Evolutionary conservation across 2,329 filamentous ascomycete genomes (phyloP).

Genomic region (Blastomyces parvus): DNA sequence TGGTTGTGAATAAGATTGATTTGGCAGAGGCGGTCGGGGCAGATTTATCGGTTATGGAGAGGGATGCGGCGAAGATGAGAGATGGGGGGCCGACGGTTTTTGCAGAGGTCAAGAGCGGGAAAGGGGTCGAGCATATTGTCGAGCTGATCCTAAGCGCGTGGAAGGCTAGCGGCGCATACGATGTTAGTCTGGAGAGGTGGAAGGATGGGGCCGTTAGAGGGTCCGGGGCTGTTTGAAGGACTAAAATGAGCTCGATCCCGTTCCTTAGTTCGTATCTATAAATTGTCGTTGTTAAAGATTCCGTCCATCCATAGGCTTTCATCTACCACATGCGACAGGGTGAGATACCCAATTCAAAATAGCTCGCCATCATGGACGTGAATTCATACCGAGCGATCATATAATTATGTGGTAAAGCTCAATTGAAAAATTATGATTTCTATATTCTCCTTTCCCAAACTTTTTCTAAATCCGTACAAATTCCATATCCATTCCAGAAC

Average conservation of each 20-base stretch:
- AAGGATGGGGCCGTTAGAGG: slow-evolving; percentile 31
- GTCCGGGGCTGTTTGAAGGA: slow-evolving; percentile 25
- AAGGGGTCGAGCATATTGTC: slow-evolving; percentile 77
- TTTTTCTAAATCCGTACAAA: slow-evolving; percentile 2
- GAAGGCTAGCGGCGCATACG: slow-evolving; percentile 72
- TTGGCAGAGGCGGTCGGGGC: slow-evolving; percentile 83
- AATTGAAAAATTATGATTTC: background rate
- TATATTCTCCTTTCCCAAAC: background rate
- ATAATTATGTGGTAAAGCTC: background rate
- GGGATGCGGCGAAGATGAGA: slow-evolving; percentile 86
- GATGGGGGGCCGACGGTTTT: slow-evolving; percentile 94
- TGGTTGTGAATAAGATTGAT: slow-evolving; percentile 97
- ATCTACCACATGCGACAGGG: background rate
- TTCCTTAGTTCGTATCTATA: background rate
- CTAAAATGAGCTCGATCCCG: background rate
- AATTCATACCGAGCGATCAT: too few relatives aligned
- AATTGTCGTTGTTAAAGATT: background rate
- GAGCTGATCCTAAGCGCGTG: slow-evolving; percentile 83
- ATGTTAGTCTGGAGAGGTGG: slow-evolving; percentile 37
- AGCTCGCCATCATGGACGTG: background rate
- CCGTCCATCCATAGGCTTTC: background rate
- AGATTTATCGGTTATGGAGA: slow-evolving; percentile 86
- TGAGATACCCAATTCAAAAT: background rate
- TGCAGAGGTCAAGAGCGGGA: slow-evolving; percentile 89
- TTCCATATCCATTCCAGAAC: background rate